Conservation (phyloP, 2,329 filamentous ascomycete genomes). For the Decorospora gaudefroyi region DNA sequence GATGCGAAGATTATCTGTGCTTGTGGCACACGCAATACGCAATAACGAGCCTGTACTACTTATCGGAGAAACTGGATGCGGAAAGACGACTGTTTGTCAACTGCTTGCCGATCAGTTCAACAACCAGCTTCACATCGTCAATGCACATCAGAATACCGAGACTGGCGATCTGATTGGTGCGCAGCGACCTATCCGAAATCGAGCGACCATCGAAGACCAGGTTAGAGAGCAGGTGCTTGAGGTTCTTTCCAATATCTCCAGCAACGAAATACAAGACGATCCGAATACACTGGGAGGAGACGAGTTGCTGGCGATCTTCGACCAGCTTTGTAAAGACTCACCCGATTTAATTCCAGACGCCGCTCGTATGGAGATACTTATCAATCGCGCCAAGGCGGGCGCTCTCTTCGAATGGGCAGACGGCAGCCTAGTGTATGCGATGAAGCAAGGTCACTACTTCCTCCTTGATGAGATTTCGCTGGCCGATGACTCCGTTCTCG, state of each 20-base stretch:
- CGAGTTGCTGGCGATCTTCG: conserved; percentile 64
- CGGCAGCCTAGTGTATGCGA: conserved; percentile 88
- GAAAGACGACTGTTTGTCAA: conserved; percentile 96
- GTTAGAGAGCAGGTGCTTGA: conserved; percentile 65
- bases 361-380: conserved; percentile 48
- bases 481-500: conserved; percentile 94
- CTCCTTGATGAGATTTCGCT: conserved; percentile 97
- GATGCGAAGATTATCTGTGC: conserved; percentile 87
- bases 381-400: conserved; percentile 67
- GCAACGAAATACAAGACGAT: conserved; percentile 12
- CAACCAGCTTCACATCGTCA: conserved; percentile 83
- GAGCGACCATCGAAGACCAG: conserved; percentile 69
- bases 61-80: conserved; percentile 95
- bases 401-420: conserved; percentile 97
- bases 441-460: conserved; percentile 89
- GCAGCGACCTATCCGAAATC: conserved; percentile 87
- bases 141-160: conserved; percentile 97
- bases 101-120: conserved; percentile 79
- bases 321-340: conserved; percentile 55
- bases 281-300: conserved; percentile 30
- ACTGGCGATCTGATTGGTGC: conserved; percentile 97
- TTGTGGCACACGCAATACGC: conserved; percentile 82
- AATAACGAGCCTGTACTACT: conserved; percentile 94
- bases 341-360: conserved; percentile 54
- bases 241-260: conserved; percentile 30